These are phyloP conservation scores for Candida buenavistaensis DNA, from an alignment of 1,139 yeast genomes.

Conservation along the genomic window DNA sequence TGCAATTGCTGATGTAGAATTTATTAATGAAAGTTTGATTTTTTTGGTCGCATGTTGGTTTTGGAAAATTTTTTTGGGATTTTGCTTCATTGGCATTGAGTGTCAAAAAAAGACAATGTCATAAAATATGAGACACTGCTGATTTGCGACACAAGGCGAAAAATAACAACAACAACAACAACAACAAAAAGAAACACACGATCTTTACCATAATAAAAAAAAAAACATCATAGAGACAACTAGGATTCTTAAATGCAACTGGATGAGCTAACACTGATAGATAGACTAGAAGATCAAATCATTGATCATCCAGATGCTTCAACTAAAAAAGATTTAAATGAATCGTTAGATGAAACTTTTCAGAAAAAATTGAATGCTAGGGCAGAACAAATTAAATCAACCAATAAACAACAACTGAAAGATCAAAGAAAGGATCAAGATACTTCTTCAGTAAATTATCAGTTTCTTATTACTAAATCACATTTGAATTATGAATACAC, in stretches of 20 bases:
- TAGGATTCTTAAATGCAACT: conserved; percentile 26
- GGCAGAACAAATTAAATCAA: conserved; percentile 37
- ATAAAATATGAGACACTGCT: too few relatives aligned
- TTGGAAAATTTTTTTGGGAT: too few relatives aligned
- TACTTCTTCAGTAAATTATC: conserved; percentile 16
- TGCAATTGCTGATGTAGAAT: too few relatives aligned
- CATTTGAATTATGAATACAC: conserved; percentile 47
- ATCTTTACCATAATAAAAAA: not conserved
- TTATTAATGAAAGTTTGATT: too few relatives aligned
- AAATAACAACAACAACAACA: too few relatives aligned
- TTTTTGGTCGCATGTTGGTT: too few relatives aligned
- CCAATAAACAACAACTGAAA: conserved; percentile 10
- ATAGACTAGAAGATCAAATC: conserved; percentile 46
- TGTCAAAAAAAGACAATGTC: too few relatives aligned
- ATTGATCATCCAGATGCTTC: conserved; percentile 47
- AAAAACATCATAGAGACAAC: not conserved
- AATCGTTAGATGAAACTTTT: conserved; percentile 44
- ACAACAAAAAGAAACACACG: too few relatives aligned
- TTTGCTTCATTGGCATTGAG: too few relatives aligned
- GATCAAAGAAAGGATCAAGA: conserved; percentile 14
- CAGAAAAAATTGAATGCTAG: conserved; percentile 46
- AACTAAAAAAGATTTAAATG: conserved; percentile 34
- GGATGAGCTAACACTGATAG: conserved; percentile 42
- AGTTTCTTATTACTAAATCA: conserved; percentile 34
- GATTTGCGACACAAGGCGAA: too few relatives aligned